phyloP scores from a whole-genome alignment of 495 filamentous ascomycete genomes.

The Neurospora intermedia region DNA sequence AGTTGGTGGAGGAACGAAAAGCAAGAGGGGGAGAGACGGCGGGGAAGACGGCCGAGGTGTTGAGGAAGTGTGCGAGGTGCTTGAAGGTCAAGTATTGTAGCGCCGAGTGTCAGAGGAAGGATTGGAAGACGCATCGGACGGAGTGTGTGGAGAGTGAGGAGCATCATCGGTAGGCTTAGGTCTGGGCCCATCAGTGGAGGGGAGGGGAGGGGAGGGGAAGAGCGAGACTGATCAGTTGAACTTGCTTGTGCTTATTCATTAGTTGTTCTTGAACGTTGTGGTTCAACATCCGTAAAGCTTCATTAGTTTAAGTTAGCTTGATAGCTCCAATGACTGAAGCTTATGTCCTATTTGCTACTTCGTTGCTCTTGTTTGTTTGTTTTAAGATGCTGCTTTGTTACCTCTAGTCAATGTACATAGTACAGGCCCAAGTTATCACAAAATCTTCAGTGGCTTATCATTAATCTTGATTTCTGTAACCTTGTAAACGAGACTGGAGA shows the following conservation, averaged over 20 bases:
- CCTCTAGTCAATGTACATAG: no score
- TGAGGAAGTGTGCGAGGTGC: conserved; percentile 23
- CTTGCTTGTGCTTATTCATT: no score
- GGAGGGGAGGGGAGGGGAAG: no score
- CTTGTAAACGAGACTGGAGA: rapidly evolving
- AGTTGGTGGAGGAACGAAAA: conserved; percentile 1
- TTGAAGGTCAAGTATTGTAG: conserved; percentile 23
- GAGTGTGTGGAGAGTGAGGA: conserved; percentile 17
- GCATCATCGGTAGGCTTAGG: neutral
- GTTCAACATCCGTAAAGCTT: neutral
- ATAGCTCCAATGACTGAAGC: neutral
- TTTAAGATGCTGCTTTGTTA: neutral
- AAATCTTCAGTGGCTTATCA: neutral
- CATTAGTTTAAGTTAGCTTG: neutral
- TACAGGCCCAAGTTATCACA: neutral
- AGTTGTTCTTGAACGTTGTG: no score
- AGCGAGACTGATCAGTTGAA: no score
- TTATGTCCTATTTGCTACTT: neutral
- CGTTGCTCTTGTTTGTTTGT: neutral
- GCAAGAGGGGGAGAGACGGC: neutral
- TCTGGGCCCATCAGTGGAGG: no score
- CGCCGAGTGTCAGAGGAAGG: conserved; percentile 24
- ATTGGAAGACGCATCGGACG: conserved; percentile 28
- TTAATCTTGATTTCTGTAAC: neutral
- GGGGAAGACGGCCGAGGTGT: neutral